These are phyloP conservation scores for Carnegiea gigantea DNA, from an alignment of 179 eudicot species.

Conservation along the genomic window DNA sequence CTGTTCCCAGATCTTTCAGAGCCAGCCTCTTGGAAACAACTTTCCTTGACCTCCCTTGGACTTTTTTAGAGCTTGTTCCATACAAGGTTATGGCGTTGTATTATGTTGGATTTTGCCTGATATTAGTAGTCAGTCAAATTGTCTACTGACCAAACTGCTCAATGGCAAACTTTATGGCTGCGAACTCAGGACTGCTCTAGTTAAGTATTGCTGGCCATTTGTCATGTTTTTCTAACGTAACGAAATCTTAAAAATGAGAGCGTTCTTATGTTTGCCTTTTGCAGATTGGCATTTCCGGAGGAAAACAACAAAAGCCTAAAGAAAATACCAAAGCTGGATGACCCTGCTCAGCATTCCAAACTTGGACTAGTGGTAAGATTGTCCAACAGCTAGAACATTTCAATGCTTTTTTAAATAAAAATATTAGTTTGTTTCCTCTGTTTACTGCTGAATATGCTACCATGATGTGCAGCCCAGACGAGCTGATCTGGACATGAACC, in stretches of 20 bases:
- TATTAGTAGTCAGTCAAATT: background rate
- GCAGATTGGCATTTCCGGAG: conserved; percentile 88
- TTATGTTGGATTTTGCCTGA: background rate
- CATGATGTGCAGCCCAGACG: conserved; percentile 73
- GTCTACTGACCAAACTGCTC: background rate
- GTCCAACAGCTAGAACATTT: background rate
- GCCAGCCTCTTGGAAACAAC: background rate
- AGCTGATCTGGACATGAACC: conserved; percentile 98
- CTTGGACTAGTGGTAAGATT: conserved; percentile 71
- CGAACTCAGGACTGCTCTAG: background rate
- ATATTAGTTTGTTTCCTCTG: background rate
- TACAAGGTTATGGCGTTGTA: background rate
- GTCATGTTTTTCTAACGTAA: background rate
- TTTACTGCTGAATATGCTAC: conserved; percentile 11
- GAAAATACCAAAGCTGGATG: conserved; percentile 85
- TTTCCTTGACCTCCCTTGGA: background rate
- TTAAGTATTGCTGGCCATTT: background rate
- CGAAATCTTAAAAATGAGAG: background rate
- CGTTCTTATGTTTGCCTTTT: conserved; percentile 13
- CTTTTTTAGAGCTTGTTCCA: background rate
- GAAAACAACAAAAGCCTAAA: conserved; percentile 77
- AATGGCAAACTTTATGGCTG: background rate
- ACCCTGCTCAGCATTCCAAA: conserved; percentile 62
- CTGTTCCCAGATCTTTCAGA: background rate
- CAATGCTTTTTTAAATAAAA: background rate